Percentiles rank a stretch among this genome's conserved stretches.
Conservation (phyloP, 495 filamentous ascomycete species). For the Xylaria acuta region DNA sequence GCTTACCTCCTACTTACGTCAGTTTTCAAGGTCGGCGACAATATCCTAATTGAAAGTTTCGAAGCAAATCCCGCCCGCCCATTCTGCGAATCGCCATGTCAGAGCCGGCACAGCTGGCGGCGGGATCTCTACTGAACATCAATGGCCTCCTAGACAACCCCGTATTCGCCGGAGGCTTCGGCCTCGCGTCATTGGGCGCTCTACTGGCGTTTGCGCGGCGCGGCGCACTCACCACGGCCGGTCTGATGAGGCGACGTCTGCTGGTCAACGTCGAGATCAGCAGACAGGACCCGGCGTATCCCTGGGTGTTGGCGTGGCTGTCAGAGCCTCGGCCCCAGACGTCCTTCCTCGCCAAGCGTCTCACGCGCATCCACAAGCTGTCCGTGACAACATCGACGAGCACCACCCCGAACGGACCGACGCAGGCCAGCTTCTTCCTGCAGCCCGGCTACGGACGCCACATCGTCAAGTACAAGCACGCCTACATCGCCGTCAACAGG, state of each 20-base stretch:
- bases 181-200: constrained; percentile 86
- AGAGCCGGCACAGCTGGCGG: constrained; percentile 32
- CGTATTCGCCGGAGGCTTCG: constrained; percentile 70
- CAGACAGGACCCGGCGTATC: constrained; percentile 89
- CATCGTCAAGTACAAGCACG: constrained; percentile 80
- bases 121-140: constrained; percentile 46
- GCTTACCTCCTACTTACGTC: not conserved
- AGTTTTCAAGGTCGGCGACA: not conserved
- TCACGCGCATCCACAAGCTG: constrained; percentile 58
- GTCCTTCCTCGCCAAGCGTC: constrained; percentile 51
- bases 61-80: not conserved
- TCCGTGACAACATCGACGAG: constrained; percentile 59
- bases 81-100: constrained; percentile 36
- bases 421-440: constrained; percentile 81
- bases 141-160: constrained; percentile 62
- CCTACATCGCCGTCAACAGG: constrained; percentile 82
- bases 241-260: constrained; percentile 79
- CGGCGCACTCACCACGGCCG: constrained; percentile 69
- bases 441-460: constrained; percentile 90
- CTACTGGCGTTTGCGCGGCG: constrained; percentile 76
- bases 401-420: constrained; percentile 67
- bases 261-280: constrained; percentile 95
- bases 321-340: constrained; percentile 71
- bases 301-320: constrained; percentile 94
- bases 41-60: not conserved